A percentile compares a stretch with the other conserved stretches of the same genome.
These are phyloP conservation scores for Liriodendron chinense DNA, from an alignment of 164 flowering plant species.

Conservation along the genomic window DNA sequence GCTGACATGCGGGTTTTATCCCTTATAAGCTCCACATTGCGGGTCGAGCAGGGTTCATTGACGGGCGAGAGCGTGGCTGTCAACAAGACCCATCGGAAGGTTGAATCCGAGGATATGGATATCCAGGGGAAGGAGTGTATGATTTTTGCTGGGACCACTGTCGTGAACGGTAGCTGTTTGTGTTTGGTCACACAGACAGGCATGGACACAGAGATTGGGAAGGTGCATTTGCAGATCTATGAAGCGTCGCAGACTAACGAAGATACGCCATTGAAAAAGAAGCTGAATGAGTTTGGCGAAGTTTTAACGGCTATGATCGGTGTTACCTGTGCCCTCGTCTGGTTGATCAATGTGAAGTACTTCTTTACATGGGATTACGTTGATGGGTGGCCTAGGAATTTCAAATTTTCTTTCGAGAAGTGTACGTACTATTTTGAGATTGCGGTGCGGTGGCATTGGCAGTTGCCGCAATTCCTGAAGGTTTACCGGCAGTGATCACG, in stretches of 20 bases:
- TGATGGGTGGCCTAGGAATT: conserved; percentile 53
- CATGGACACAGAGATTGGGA: conserved; percentile 53
- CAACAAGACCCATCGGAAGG: conserved; percentile 36
- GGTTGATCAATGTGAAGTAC: conserved; percentile 55
- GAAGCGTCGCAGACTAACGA: conserved; percentile 50
- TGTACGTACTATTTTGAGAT: conserved; percentile 57
- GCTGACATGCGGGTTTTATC: conserved; percentile 52
- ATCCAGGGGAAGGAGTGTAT: conserved; percentile 55
- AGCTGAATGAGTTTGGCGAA: conserved; percentile 55
- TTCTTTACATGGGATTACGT: conserved; percentile 54
- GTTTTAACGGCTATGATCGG: conserved; percentile 46
- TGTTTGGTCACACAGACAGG: conserved; percentile 51
- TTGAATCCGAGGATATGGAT: conserved; percentile 33
- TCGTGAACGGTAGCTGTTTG: conserved; percentile 51
- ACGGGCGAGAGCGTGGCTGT: conserved; percentile 62
- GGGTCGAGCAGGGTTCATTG: conserved; percentile 49
- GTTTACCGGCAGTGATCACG: conserved; percentile 58
- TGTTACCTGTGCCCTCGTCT: conserved; percentile 41
- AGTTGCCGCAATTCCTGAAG: conserved; percentile 62
- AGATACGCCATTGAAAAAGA: conserved; percentile 57
- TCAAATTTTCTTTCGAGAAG: conserved; percentile 55
- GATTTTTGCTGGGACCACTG: conserved; percentile 57
- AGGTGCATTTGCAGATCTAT: conserved; percentile 52
- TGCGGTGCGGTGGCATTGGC: conserved; percentile 61
- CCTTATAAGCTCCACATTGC: conserved; percentile 42